Evolutionary conservation across 164 flowering plant genomes (phyloP), one percentile per base, ranked within the genome.

Genomic region (Cinnamomum micranthum): DNA sequence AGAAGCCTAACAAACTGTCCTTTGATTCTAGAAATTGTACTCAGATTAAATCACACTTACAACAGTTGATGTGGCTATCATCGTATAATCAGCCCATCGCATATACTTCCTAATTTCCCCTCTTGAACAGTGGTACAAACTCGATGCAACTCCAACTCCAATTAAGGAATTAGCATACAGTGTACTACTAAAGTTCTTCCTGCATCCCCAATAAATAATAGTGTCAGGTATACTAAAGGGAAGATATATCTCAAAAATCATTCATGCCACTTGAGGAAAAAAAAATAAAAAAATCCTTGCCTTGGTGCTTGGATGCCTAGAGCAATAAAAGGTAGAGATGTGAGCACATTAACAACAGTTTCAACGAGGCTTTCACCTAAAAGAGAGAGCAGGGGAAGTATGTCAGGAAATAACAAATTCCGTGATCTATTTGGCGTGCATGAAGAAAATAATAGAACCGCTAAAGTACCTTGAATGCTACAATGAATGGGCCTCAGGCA

Each of bases 71-170:
- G 98, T 85, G 69, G 99, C 99, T 84, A 95, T 95, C 99, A 95
- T 95, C 70, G 98, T 85, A 74, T 95, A 95, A 78, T 95, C 97
- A 72, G 88, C 91, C 99, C 99, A 95, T 86, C 95, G 86, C 74
- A 93, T 68, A 77, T 86, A 90, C 80, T 84, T 88, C 75, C 93
- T 84, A 59, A 87, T 1, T 72, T 82, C 85, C 63, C 99, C 97
- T 82, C 90, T 88, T 20, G 99, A 95, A 73, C 89, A 80, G 78
- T 95, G 99, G 74, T 95, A 93, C 82, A 93, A 80, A 84, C 91
- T 87, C 28, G 99, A 95, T 69, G 95, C 96, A 79, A 95, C 82
- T 76, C 99, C 99, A 73, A 95, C 99, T 73, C 99, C 99, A 79
- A 95, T 87, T 65, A 95, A 84, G 5, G 97, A 95, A 85, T 95